Evolutionary conservation across 1,284 basidiomycete genomes (phyloP).

Genomic region (Austropuccinia psidii): DNA sequence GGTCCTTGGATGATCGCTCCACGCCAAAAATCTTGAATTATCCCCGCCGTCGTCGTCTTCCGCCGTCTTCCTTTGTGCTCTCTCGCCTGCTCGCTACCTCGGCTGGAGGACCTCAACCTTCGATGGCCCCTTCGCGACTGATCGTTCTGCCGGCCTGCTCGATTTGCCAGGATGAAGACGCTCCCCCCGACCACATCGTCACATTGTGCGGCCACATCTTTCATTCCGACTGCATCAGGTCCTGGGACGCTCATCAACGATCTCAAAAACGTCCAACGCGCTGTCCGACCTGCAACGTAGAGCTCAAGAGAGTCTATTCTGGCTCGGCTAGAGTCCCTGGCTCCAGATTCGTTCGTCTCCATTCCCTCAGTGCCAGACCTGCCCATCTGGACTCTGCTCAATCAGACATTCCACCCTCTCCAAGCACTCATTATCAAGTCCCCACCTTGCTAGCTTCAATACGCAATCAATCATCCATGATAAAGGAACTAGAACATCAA

Average conservation of each 20-base stretch:
- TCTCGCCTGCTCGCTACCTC: no score
- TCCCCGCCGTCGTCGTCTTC: no score
- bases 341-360: background rate
- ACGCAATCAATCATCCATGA: background rate
- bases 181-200: background rate
- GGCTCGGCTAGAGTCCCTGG: background rate
- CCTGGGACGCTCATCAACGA: background rate
- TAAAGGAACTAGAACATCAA: background rate
- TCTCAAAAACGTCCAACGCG: background rate
- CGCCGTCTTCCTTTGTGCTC: no score
- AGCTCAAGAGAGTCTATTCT: background rate
- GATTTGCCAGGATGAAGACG: constrained; percentile 25
- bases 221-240: constrained; percentile 3
- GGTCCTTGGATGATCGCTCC: no score
- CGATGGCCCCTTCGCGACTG: background rate
- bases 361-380: background rate
- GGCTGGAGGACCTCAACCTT: no score
- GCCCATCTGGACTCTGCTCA: background rate
- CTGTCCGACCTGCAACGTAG: constrained; percentile 16
- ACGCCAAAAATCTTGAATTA: no score
- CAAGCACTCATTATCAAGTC: background rate
- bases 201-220: constrained; percentile 23
- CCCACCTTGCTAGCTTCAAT: background rate
- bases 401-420: background rate
- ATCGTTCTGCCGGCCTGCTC: constrained; percentile 19